Evolutionary conservation across 805 yeast genomes (phyloP), one percentile per base, ranked within the genome.

Genomic region (Scheffersomyces lignosus): DNA sequence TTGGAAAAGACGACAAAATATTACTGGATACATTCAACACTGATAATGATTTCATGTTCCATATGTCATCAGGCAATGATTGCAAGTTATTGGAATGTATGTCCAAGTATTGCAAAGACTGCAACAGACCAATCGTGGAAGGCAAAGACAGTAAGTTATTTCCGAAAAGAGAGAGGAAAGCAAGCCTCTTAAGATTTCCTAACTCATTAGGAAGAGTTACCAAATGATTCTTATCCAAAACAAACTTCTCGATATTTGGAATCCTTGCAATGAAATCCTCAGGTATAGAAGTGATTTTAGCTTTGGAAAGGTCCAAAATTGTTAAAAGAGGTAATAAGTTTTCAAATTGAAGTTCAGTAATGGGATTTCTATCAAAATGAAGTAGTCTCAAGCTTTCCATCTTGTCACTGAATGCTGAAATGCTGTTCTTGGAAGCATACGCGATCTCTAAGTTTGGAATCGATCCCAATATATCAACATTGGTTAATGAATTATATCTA

Each of bases 51-150:
- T 58, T 60, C 51, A 87, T 60, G 35, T 73, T 64, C 84, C 90
- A 86, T 23, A 86, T 71, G 15, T 79, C 83, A 18, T 73, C 73
- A 0, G 88, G 86, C 18, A 91, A 64, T 5, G 66, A 56, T 46
- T 87, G 81, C 47, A 91, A 68, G 52, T 89, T 89, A 60, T 91
- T 91, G 29, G 86, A 78, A 60, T 91, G 96, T 29, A 88, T 62
- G 58, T 91, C 96, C 38, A 91, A 66, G 31, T 74, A 68, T 49
- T 75, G 80, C 44, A 91, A 70, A 20, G 77, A 73, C 3, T 69
- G 60, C 38, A 90, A 69, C 12, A 70, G 52, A 3, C 87, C 81
- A 23, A 93, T 75, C 9, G 78, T 75, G 2, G 67, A 58, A 0
- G 98, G 96, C 10, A 93, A 52, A 1, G 72, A 59, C 37, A 83